Percentiles rank a stretch among this genome's conserved stretches.
phyloP scores from a whole-genome alignment of 75 land plant genomes.

The Pseudotsuga menziesii region DNA sequence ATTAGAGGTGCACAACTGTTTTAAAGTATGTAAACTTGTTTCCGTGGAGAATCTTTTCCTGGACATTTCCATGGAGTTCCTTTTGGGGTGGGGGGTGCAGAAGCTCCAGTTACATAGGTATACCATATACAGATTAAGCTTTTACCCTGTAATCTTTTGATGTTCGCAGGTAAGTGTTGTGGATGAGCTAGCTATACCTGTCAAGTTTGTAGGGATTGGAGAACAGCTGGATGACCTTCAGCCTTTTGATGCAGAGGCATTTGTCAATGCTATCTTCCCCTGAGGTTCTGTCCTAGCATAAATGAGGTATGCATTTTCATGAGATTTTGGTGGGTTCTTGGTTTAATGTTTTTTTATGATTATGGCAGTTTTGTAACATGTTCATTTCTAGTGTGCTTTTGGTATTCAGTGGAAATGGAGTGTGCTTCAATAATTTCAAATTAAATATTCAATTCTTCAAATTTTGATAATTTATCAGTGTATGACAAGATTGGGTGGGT shows the following conservation, averaged over 20 bases:
- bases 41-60: no score
- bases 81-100: no score
- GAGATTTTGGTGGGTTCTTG: not conserved
- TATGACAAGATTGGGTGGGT: not conserved
- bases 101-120: no score
- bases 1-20: no score
- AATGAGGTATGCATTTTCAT: not conserved
- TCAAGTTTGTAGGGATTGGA: constrained; percentile 96
- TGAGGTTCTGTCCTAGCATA: constrained; percentile 22
- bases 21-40: no score
- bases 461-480: not conserved
- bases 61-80: no score
- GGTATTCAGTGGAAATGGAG: not conserved
- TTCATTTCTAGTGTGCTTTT: not conserved
- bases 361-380: not conserved
- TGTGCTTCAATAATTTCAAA: not conserved
- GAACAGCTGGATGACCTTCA: constrained; percentile 93
- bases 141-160: not conserved
- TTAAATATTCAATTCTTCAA: not conserved
- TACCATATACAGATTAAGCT: not conserved
- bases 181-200: constrained; percentile 97
- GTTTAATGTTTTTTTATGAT: not conserved
- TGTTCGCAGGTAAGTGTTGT: constrained; percentile 89
- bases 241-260: constrained; percentile 92
- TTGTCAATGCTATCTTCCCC: constrained; percentile 91